phyloP scores from a whole-genome alignment of 352 stramenopile genomes.

The Globisporangium nodosum region DNA sequence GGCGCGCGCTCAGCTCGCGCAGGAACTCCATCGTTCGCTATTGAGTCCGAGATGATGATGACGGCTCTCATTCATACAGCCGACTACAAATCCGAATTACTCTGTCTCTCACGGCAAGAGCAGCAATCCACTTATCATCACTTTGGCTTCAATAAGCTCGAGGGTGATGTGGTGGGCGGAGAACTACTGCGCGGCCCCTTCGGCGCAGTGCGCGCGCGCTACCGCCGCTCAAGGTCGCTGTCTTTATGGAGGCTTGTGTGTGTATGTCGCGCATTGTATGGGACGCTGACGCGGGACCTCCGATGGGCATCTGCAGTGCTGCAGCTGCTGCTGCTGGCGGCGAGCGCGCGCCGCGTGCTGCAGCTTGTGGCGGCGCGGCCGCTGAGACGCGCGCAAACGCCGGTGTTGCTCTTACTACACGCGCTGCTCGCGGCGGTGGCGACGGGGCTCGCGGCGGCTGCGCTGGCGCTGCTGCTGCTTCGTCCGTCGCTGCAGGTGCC shows the following conservation, averaged over 20 bases:
- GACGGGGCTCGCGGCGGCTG: conserved; percentile 16
- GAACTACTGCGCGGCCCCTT: conserved; percentile 10
- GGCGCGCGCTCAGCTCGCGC: conserved; percentile 58
- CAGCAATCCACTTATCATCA: background rate
- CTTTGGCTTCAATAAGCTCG: too few species aligned
- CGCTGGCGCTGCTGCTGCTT: conserved; percentile 18
- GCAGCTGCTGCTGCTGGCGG: conserved; percentile 26
- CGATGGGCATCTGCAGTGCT: conserved; percentile 15
- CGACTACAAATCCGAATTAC: background rate
- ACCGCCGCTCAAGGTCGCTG: conserved; percentile 5
- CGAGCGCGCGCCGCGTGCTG: conserved; percentile 39
- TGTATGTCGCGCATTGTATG: background rate
- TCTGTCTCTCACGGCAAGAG: background rate
- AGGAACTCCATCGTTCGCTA: conserved; percentile 61
- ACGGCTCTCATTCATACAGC: too few species aligned
- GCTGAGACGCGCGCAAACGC: background rate
- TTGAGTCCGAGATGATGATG: background rate
- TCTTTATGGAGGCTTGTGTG: background rate
- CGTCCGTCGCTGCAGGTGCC: conserved; percentile 18
- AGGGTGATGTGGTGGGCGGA: background rate
- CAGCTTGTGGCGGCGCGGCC: conserved; percentile 12
- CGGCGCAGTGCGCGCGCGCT: conserved; percentile 8
- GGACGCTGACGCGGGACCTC: background rate
- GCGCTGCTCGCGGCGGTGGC: conserved; percentile 21
- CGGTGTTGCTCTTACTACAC: conserved; percentile 22